These are phyloP conservation scores for Agapanthus africanus DNA, from an alignment of 106 monocot species.

Conservation along the genomic window DNA sequence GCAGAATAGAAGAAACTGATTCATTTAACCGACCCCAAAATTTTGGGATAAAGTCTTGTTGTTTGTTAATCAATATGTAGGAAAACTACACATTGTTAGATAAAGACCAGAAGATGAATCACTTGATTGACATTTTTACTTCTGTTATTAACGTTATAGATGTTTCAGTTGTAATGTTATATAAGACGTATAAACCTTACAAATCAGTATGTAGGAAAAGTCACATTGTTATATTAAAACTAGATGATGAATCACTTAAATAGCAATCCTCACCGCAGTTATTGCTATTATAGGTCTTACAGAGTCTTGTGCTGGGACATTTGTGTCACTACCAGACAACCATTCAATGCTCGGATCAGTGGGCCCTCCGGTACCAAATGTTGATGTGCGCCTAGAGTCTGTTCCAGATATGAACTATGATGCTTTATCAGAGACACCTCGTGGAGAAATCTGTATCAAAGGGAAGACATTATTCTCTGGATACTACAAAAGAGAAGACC, in stretches of 20 bases:
- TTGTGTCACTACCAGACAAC: slow-evolving; percentile 72
- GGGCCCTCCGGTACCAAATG: slow-evolving; percentile 85
- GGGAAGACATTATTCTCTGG: slow-evolving; percentile 82
- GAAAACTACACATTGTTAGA: too few species aligned
- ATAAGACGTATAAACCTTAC: neutral
- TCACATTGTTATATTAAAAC: neutral
- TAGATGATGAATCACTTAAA: neutral
- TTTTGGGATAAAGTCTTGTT: too few species aligned
- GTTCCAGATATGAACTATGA: slow-evolving; percentile 94
- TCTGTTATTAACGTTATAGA: too few species aligned
- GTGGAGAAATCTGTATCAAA: slow-evolving; percentile 77
- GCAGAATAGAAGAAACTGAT: too few species aligned
- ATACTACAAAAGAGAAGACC: slow-evolving; percentile 86
- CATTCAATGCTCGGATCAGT: slow-evolving; percentile 81
- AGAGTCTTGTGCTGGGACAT: slow-evolving; percentile 84
- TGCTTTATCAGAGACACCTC: slow-evolving; percentile 50
- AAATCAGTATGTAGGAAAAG: neutral
- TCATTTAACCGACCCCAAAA: too few species aligned
- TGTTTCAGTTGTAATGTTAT: neutral
- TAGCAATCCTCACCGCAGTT: neutral
- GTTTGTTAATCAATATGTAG: too few species aligned
- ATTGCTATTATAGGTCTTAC: slow-evolving; percentile 59
- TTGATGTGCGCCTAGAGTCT: slow-evolving; percentile 79
- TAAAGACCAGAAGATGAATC: too few species aligned
- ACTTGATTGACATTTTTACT: too few species aligned